These are phyloP conservation scores for Extremus antarcticus DNA, from an alignment of 495 filamentous ascomycete species.

Conservation along the genomic window DNA sequence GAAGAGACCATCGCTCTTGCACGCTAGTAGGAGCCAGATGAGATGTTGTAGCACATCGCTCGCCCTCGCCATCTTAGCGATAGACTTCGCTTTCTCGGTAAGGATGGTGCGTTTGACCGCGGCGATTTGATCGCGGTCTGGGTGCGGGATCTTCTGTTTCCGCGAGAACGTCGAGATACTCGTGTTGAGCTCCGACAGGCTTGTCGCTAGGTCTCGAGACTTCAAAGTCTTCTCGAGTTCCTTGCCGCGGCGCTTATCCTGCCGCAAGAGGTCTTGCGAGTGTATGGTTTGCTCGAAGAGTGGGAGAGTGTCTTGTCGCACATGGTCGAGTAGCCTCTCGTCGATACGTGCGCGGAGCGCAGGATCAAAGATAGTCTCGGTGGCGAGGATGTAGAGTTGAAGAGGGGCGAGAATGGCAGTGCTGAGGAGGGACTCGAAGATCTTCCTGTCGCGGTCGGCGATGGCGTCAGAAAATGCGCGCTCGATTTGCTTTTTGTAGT, in stretches of 20 bases:
- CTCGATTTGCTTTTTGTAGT: not conserved
- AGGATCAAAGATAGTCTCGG: constrained; percentile 2
- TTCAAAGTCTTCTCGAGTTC: constrained; percentile 11
- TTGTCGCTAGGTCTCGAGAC: constrained; percentile 4
- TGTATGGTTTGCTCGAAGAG: not conserved
- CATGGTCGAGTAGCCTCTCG: constrained; percentile 12
- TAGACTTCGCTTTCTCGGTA: not conserved
- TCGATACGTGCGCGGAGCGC: constrained; percentile 9
- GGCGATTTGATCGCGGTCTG: not conserved
- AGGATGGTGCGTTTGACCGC: not conserved
- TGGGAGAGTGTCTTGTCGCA: constrained; percentile 3
- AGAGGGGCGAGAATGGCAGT: constrained; percentile 7
- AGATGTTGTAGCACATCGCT: constrained; percentile 17
- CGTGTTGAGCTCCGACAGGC: not conserved
- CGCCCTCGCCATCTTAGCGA: constrained; percentile 7
- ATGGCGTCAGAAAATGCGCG: not conserved
- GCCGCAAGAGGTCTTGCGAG: not conserved
- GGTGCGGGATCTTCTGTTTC: constrained; percentile 9
- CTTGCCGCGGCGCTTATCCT: constrained; percentile 2
- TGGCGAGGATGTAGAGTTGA: constrained; percentile 4
- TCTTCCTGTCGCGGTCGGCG: not conserved
- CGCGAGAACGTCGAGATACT: not conserved
- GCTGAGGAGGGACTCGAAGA: not conserved
- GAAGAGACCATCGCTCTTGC: constrained; percentile 7
- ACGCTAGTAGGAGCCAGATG: constrained; percentile 14